Base-by-base conservation (phyloP, 352 stramenopile genomes). In the Pythium apleroticum region DNA sequence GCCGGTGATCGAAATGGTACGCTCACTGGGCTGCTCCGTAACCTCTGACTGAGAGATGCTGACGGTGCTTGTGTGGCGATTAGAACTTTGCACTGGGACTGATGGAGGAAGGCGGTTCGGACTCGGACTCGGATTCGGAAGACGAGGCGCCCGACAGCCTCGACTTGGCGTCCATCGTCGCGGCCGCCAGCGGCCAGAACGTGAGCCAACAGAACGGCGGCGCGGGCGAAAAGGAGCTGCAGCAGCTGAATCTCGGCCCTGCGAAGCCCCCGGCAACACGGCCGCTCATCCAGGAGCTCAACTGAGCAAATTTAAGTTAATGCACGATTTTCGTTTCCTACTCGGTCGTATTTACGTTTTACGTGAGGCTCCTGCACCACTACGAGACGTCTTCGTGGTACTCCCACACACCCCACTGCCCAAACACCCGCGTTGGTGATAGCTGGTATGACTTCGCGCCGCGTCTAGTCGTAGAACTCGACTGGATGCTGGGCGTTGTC, bases 381-480 rank as follows among this genome's bases (percentile, higher is more conserved):
- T n/a, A n/a, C n/a, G n/a, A n/a, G n/a, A n/a, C n/a, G n/a, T n/a
- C n/a, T n/a, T n/a, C n/a, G n/a, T n/a, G n/a, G n/a, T n/a, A n/a
- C n/a, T n/a, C n/a, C n/a, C n/a, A n/a, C n/a, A n/a, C n/a, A n/a
- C n/a, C n/a, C n/a, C n/a, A n/a, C n/a, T n/a, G n/a, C n/a, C n/a
- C n/a, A n/a, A n/a, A n/a, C n/a, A n/a, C n/a, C n/a, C n/a, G n/a
- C n/a, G n/a, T n/a, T n/a, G n/a, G n/a, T n/a, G n/a, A n/a, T n/a
- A n/a, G n/a, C n/a, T n/a, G n/a, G n/a, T n/a, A n/a, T n/a, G n/a
- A n/a, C n/a, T n/a, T n/a, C n/a, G n/a, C n/a, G n/a, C n/a, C n/a
- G n/a, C n/a, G n/a, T n/a, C 72, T 86, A 92, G 63, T 95, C 84
- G 72, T 90, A 96, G 63, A 92, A 95, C 59, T 96, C 88, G 41